Conservation (phyloP, 2,329 filamentous ascomycete genomes). For the Venturia pyrina region DNA sequence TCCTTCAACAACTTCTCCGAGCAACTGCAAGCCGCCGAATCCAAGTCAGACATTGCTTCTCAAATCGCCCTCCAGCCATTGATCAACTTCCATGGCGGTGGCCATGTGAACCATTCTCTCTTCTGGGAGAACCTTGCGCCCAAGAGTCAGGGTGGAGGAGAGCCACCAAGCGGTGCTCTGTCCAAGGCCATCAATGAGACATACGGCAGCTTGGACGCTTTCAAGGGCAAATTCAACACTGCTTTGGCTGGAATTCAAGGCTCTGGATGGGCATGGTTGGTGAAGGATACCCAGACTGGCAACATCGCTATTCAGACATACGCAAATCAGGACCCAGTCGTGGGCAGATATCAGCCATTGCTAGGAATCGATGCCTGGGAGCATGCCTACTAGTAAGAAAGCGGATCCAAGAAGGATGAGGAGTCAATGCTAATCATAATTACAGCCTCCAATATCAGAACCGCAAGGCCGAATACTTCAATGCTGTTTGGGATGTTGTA, state of each 20-base stretch:
- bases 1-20: constrained; percentile 73
- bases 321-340: constrained; percentile 81
- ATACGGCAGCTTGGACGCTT: constrained; percentile 47
- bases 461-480: constrained; percentile 93
- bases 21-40: constrained; percentile 52
- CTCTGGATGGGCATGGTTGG: constrained; percentile 54
- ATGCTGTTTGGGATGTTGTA: constrained; percentile 85
- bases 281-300: constrained; percentile 52
- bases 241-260: constrained; percentile 57
- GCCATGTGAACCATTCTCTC: constrained; percentile 57
- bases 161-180: constrained; percentile 49
- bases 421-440: not conserved
- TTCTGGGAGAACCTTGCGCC: constrained; percentile 65
- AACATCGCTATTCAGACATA: constrained; percentile 57
- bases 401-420: not conserved
- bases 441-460: constrained; percentile 80
- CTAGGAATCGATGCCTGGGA: constrained; percentile 93
- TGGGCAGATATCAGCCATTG: constrained; percentile 71
- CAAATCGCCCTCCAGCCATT: constrained; percentile 47
- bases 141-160: constrained; percentile 54
- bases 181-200: constrained; percentile 47
- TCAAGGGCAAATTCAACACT: constrained; percentile 55
- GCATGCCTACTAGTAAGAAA: constrained; percentile 74
- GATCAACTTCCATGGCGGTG: constrained; percentile 57
- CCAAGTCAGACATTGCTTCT: constrained; percentile 42